A percentile compares a stretch with the other conserved stretches of the same genome.
Evolutionary conservation across 305 asterid genomes (phyloP).

Genomic region (Fraxinus floribunda): DNA sequence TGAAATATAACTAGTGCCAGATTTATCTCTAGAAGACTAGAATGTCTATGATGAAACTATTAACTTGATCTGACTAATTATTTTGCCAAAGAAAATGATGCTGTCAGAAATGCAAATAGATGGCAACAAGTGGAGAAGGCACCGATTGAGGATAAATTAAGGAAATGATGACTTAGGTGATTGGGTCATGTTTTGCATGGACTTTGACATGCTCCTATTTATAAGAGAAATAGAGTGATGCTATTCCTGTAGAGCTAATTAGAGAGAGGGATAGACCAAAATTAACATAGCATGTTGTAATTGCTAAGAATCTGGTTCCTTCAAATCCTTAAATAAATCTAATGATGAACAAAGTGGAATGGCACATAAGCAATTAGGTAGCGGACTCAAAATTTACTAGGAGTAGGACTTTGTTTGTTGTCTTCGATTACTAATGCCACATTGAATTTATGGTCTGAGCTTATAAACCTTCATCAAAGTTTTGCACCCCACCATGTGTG

Average conservation of each 20-base stretch:
- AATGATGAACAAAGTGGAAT: background rate
- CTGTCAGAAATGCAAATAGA: background rate
- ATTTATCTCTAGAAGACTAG: background rate
- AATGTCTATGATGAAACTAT: slow-evolving; percentile 1
- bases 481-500: background rate
- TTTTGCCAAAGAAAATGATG: background rate
- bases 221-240: background rate
- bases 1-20: background rate
- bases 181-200: background rate
- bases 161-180: background rate
- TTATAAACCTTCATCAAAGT: background rate
- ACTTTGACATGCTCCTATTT: background rate
- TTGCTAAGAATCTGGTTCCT: background rate
- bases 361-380: background rate
- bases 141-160: background rate
- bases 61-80: background rate
- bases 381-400: background rate
- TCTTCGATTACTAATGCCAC: background rate
- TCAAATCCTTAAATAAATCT: background rate
- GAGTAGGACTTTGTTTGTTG: background rate
- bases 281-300: background rate
- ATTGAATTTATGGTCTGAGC: background rate
- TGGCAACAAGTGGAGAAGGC: background rate
- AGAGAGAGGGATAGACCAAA: background rate
- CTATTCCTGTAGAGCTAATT: background rate